Evolutionary conservation across 169 alveolate species (phyloP).

Genomic region (Besnoitia besnoiti): DNA sequence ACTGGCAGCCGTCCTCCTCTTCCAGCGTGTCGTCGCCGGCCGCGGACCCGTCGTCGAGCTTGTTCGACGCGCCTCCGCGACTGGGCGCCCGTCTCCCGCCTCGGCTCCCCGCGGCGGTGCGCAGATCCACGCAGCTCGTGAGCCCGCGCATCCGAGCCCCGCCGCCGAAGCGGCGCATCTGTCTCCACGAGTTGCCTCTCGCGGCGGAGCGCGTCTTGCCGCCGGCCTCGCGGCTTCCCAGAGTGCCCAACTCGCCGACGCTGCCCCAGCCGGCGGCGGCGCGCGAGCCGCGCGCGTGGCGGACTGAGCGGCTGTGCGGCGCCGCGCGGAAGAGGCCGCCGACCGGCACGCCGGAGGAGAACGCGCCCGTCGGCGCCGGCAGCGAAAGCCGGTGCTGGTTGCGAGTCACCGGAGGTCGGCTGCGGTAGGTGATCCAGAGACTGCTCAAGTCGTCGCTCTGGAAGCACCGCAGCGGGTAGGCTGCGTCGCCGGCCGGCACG

Average conservation of each 20-base stretch:
- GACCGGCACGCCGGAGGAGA: too few relatives aligned
- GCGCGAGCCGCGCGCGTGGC: not conserved
- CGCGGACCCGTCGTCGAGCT: too few relatives aligned
- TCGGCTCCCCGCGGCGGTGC: not conserved
- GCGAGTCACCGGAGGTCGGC: not conserved
- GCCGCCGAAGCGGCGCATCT: too few relatives aligned
- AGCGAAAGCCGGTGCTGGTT: not conserved
- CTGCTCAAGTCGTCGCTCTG: conserved; percentile 33
- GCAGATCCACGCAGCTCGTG: not conserved
- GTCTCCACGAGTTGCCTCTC: too few relatives aligned
- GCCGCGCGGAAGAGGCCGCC: too few relatives aligned
- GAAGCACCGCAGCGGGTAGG: not conserved
- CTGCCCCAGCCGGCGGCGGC: not conserved
- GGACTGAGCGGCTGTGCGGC: too few relatives aligned
- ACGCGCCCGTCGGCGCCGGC: too few relatives aligned
- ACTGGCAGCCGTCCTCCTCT: not conserved
- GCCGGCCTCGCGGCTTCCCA: too few relatives aligned
- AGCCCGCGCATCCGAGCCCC: not conserved
- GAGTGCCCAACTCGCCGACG: not conserved
- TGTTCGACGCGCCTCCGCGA: not conserved
- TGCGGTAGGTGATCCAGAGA: conserved; percentile 36
- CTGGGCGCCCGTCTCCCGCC: not conserved
- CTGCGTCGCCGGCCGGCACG: too few relatives aligned
- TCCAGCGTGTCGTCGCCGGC: not conserved
- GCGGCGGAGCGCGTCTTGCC: too few relatives aligned